Evolutionary conservation across 2,329 filamentous ascomycete species (phyloP), one percentile per base, ranked within the genome.

Genomic region (Falciphora oryzae): DNA sequence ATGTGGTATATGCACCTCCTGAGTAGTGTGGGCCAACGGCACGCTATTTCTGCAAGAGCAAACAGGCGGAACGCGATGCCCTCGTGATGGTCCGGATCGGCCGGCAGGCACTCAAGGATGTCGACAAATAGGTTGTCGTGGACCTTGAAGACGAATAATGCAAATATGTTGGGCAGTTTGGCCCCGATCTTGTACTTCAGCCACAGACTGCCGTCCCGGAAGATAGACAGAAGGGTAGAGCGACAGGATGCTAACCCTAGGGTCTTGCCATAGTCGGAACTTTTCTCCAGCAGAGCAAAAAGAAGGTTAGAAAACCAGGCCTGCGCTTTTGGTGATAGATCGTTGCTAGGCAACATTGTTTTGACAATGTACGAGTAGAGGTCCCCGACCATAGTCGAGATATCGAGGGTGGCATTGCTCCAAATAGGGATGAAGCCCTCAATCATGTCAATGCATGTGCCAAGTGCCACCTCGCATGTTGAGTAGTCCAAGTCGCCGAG

Each of bases 1-100:
- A 98, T 93, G 74, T 95, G 90, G 74, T 97, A 99, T 25, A 96
- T 90, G 68, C 92, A 93, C 68, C 90, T 87, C 63, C 93, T 89
- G 58, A 97, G 82, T 27, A 98, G 81, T 0, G 93, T 96, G 66
- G 92, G 88, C 91, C 94, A 98, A 62, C 81, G 79, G 35, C 92
- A 91, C 29, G 91, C 95, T 65, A 99, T 79, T 64, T 87, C 87
- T 1, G 90, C 86, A 14, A 98, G 79, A 11, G 92, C 85, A 67
- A 91, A 85, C 3, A 98, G 78, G 7, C 95, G 88, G 68, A 96
- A 85, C 0, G 92, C 91, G 69, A 98, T 94, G 0, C 93, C 94
- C 75, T 97, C 93, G 16, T 83, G 77, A 75, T 88, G 89, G 38
- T 87, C 85, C 5, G 84, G 79, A 68, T 96, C 87, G 3, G 82